Evolutionary conservation across 257 asterid species (phyloP), one percentile per base, ranked within the genome.

Genomic region (Solanum raphanifolium): DNA sequence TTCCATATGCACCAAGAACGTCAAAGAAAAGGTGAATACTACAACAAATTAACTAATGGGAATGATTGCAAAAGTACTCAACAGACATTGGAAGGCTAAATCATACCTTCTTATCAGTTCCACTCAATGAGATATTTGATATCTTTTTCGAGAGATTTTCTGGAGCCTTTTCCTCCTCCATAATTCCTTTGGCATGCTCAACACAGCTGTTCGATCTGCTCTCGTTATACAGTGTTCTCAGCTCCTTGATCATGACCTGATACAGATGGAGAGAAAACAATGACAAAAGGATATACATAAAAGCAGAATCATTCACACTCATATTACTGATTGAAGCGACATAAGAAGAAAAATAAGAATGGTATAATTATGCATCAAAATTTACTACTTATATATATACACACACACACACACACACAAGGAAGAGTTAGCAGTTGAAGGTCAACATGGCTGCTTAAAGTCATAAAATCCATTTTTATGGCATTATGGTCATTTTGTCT

Each of bases 151-250:
- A 94, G 69, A 96, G 96, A 92, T 92, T 92, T 87, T 96, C 98
- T 0, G 98, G 97, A 93, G 94, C 98, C 88, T 93, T 92, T 93
- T 94, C 98, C 90, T 93, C 98, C 91, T 96, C 99, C 94, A 94
- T 94, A 88, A 95, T 89, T 83, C 94, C 98, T 68, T 93, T 91
- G 85, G 98, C 99, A 71, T 96, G 98, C 93, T 96, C 99, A 90
- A 94, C 91, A 73, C 98, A 96, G 89, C 93, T 94, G 91, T 90
- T 94, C 83, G 98, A 90, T 90, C 98, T 94, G 78, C 98, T 93
- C 52, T 95, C 97, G 29, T 89, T 87, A 83, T 87, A 87, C 88
- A 96, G 92, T 87, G 69, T 90, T 93, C 92, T 92, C 95, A 96
- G 88, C 69, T 94, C 98, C 90, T 93, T 92, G 89, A 93, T 86